A percentile compares a stretch with the other conserved stretches of the same genome.
phyloP scores from a whole-genome alignment of 2,329 filamentous ascomycete genomes.

The Exophiala alcalophila region DNA sequence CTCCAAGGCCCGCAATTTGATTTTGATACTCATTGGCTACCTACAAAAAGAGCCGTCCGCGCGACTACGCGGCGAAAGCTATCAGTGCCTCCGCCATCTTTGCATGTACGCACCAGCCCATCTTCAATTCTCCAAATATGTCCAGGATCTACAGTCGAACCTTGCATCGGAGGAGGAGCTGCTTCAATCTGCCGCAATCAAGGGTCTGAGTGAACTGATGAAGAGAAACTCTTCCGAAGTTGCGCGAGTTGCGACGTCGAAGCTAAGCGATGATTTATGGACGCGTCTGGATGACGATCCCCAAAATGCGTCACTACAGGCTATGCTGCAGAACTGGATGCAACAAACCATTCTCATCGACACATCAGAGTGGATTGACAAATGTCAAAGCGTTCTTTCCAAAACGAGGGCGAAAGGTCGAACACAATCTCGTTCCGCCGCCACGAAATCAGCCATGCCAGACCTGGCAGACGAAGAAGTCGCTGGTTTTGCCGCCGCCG shows the following conservation, averaged over 20 bases:
- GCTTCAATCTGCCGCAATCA: constrained; percentile 75
- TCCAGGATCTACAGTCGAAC: constrained; percentile 74
- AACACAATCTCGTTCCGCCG: constrained; percentile 28
- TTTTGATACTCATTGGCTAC: constrained; percentile 78
- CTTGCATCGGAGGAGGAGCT: constrained; percentile 66
- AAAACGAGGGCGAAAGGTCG: constrained; percentile 74
- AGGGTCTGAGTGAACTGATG: constrained; percentile 92
- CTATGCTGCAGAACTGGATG: constrained; percentile 89
- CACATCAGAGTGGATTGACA: constrained; percentile 79
- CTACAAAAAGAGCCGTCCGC: constrained; percentile 73
- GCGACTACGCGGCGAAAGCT: constrained; percentile 69
- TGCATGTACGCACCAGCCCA: constrained; percentile 87
- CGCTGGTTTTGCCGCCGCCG: constrained; percentile 83
- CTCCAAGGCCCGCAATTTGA: constrained; percentile 84
- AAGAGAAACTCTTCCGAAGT: constrained; percentile 84
- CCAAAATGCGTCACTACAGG: constrained; percentile 73
- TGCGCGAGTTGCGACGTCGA: constrained; percentile 68
- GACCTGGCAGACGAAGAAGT: constrained; percentile 95
- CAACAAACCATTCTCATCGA: constrained; percentile 80
- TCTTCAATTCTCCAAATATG: constrained; percentile 79
- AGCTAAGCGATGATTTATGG: constrained; percentile 90
- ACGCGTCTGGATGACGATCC: constrained; percentile 76
- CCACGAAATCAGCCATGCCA: constrained; percentile 50
- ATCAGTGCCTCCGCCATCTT: constrained; percentile 84
- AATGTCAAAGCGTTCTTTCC: constrained; percentile 83